Percentiles rank a stretch among this genome's conserved stretches.
These are phyloP conservation scores for Thielaviopsis populi DNA, from an alignment of 2,329 filamentous ascomycete species.

Conservation along the genomic window DNA sequence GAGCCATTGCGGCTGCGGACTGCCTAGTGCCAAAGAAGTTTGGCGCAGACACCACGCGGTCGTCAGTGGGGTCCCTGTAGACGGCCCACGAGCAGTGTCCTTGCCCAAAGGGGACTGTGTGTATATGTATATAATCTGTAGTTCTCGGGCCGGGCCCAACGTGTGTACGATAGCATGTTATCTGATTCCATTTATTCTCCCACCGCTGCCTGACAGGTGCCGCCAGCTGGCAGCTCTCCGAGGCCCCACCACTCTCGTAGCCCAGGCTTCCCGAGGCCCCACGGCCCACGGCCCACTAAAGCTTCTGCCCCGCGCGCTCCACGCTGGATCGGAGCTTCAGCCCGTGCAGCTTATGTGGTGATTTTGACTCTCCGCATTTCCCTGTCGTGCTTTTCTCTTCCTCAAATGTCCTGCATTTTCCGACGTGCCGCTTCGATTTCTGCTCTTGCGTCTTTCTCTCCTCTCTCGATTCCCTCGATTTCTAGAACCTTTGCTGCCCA, in stretches of 20 bases:
- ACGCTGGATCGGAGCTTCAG: conserved; percentile 12
- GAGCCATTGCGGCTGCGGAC: conserved; percentile 68
- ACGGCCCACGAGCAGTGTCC: neutral
- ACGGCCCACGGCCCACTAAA: too few species aligned
- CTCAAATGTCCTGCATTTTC: conserved; percentile 5
- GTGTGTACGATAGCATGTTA: neutral
- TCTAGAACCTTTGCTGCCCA: conserved; percentile 5
- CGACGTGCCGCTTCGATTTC: neutral
- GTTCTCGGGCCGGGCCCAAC: neutral
- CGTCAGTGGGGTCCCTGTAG: conserved; percentile 14
- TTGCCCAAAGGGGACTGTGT: neutral
- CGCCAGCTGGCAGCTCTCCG: neutral
- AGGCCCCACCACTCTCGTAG: conserved; percentile 6
- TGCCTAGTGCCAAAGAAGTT: conserved; percentile 44
- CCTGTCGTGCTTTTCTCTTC: neutral
- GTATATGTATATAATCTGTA: neutral
- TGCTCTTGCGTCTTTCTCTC: neutral
- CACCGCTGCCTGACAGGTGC: neutral
- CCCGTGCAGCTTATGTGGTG: too few species aligned
- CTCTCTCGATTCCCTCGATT: neutral
- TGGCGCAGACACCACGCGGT: conserved; percentile 28
- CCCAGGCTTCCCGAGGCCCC: neutral
- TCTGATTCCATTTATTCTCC: too few species aligned
- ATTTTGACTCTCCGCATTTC: neutral
- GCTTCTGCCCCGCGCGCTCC: conserved; percentile 14